Base-by-base conservation (phyloP, 306 rosid species). In the Pueraria montana region DNA sequence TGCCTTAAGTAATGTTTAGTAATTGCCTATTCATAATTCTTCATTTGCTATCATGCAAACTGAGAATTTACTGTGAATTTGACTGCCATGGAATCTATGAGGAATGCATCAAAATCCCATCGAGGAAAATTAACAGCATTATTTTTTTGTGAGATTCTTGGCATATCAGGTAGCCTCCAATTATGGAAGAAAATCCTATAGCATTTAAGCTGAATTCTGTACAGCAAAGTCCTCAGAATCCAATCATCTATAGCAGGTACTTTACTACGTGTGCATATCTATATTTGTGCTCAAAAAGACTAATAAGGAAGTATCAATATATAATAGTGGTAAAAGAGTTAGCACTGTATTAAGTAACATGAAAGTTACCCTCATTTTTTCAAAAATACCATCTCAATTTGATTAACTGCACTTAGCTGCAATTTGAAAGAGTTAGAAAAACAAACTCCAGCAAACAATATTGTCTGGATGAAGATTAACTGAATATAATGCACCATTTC, bases 161-260 rank as follows among this genome's bases (percentile, higher is more conserved):
- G 30, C 78, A 75, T 43, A 21, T 30, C n/a, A 62, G 11, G 36
- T 38, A 46, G 50, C 43, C 43, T 17, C 18, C 62, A 52, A 59
- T 30, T n/a, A 82, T 62, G 74, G 64, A 10, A 73, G 45, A 7
- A 42, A 27, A 73, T 72, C 18, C 30, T 52, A 74, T 43, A 61
- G 69, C 58, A 52, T 74, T 30, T 46, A 23, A 26, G 20, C 36
- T 80, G 62, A 50, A 68, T 32, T 36, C 49, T 50, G 59, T 48
- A 40, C 11, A 65, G 70, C 20, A 64, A 26, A 38, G 50, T 67
- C 68, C 48, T 65, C 50, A 71, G 12, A 72, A 74, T 72, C 71
- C 74, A 66, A 58, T 27, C 21, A 56, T 49, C 24, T 48, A 69
- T 18, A 66, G 85, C 46, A 78, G 34, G 66, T 32, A 78, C 53